phyloP scores from a whole-genome alignment of 2,329 filamentous ascomycete species.

The Fusarium acutatum region DNA sequence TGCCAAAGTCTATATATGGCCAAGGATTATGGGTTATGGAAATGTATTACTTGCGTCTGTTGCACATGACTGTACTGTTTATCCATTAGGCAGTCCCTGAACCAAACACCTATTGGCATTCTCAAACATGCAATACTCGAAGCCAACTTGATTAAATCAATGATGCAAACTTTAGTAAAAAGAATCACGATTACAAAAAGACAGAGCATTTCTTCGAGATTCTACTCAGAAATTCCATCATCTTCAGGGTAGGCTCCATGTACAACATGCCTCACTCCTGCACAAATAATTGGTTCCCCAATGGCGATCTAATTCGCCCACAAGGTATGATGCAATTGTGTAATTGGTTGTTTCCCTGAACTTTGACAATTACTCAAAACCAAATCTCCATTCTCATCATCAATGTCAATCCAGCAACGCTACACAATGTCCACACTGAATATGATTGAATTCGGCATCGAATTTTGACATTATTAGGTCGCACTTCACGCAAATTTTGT shows the following conservation, averaged over 20 bases:
- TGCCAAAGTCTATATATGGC: neutral
- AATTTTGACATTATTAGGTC: neutral
- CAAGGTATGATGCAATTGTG: constrained; percentile 38
- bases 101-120: neutral
- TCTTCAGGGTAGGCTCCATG: constrained; percentile 6
- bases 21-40: neutral
- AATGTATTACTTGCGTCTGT: neutral
- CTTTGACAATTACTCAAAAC: constrained; percentile 15
- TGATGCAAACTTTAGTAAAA: neutral
- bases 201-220: neutral
- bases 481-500: neutral
- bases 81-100: neutral
- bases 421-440: constrained; percentile 2
- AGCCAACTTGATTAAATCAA: too few species aligned
- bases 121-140: neutral
- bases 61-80: neutral
- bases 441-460: constrained; percentile 8
- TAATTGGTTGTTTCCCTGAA: constrained; percentile 34
- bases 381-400: constrained; percentile 28
- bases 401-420: constrained; percentile 13
- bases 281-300: constrained; percentile 36
- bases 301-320: constrained; percentile 36
- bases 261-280: constrained; percentile 8
- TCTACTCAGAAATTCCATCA: neutral
- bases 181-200: too few species aligned